These are phyloP conservation scores for Acer negundo DNA, from an alignment of 345 rosid genomes.

Conservation along the genomic window DNA sequence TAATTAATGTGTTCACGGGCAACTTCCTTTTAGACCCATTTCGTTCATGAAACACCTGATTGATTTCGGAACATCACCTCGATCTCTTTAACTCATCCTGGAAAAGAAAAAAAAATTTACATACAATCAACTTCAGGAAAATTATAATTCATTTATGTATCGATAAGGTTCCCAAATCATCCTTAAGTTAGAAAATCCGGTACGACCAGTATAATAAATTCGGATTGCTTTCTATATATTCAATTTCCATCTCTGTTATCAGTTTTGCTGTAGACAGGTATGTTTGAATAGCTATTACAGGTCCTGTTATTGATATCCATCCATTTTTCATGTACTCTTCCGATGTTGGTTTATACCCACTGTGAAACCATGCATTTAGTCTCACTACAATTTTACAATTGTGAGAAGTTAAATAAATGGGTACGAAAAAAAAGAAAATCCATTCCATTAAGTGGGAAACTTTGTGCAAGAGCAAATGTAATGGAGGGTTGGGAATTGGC, in stretches of 20 bases:
- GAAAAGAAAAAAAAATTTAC: neutral
- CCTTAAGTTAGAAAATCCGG: neutral
- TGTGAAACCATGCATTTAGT: conserved; percentile 29
- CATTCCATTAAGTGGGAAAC: too few species aligned
- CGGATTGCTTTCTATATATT: neutral
- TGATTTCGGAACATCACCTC: conserved; percentile 38
- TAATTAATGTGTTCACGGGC: conserved; percentile 32
- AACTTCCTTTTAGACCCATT: conserved; percentile 25
- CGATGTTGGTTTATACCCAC: neutral
- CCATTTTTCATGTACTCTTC: conserved; percentile 34
- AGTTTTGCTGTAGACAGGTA: neutral
- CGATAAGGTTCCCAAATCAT: conserved; percentile 12
- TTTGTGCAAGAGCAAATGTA: too few species aligned
- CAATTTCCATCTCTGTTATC: neutral
- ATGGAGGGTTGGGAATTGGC: conserved; percentile 19
- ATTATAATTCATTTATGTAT: conserved; percentile 15
- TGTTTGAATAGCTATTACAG: neutral
- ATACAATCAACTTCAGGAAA: neutral
- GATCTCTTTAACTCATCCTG: conserved; percentile 25
- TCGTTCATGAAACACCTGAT: conserved; percentile 41
- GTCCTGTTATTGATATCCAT: neutral
- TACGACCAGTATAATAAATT: neutral
- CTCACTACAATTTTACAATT: conserved; percentile 11
- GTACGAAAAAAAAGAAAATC: too few species aligned
- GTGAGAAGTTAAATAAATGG: too few species aligned